Percentiles rank a stretch among this genome's conserved stretches.
phyloP scores from a whole-genome alignment of 495 filamentous ascomycete genomes.

The Mycothermus thermophilus region DNA sequence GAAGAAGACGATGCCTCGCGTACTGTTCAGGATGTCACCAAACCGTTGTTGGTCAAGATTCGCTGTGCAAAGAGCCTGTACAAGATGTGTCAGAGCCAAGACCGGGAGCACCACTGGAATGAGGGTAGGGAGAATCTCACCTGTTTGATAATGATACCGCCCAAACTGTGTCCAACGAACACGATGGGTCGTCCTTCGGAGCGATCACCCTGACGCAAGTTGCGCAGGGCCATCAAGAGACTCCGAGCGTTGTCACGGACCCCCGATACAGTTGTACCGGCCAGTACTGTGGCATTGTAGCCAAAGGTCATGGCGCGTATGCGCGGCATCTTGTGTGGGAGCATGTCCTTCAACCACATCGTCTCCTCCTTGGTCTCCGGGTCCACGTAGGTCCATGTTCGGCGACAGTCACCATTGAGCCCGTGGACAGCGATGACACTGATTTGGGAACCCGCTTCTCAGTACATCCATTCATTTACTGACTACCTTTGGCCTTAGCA shows the following conservation, averaged over 20 bases:
- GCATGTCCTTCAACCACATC: constrained; percentile 31
- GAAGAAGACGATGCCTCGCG: constrained; percentile 12
- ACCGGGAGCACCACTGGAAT: neutral
- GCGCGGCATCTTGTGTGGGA: constrained; percentile 28
- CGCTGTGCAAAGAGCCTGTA: constrained; percentile 5
- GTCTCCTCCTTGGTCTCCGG: neutral
- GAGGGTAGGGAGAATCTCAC: constrained; percentile 6
- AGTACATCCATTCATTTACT: no score
- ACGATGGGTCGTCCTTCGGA: constrained; percentile 24
- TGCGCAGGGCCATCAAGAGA: neutral
- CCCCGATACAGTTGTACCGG: constrained; percentile 33
- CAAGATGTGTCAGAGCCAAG: neutral
- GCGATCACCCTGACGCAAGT: neutral
- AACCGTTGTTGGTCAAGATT: neutral
- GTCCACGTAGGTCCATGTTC: neutral
- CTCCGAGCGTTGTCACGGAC: constrained; percentile 27
- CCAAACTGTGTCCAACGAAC: constrained; percentile 28
- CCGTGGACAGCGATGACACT: constrained; percentile 9
- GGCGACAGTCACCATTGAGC: constrained; percentile 2
- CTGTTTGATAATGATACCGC: constrained; percentile 26
- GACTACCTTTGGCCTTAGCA: no score
- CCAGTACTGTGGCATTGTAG: constrained; percentile 30
- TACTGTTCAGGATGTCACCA: constrained; percentile 1
- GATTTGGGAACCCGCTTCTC: neutral
- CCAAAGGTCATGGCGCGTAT: constrained; percentile 34